Evolutionary conservation across 2,329 filamentous ascomycete species (phyloP), one percentile per base, ranked within the genome.

Genomic region (Zarea fungicola): DNA sequence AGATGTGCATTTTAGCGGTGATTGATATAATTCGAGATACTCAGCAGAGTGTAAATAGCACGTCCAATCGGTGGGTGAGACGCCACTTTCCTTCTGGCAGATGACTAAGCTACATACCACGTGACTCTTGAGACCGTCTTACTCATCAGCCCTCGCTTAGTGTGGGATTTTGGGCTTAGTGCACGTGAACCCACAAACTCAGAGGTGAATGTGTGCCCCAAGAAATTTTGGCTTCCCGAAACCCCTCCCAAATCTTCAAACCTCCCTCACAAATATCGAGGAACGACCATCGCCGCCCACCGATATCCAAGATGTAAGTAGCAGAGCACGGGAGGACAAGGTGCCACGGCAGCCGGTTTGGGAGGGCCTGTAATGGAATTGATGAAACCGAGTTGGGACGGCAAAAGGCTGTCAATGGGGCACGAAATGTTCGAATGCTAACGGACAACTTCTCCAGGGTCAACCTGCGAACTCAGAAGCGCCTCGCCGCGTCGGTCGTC

Each of bases 381-480:
- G 49, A 51, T 51, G 49, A 19, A 36, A 34, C n/a, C 50, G 50
- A 48, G 32, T 36, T 32, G 49, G 40, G 13, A n/a, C n/a, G n/a
- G 40, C 44, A 39, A 21, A 16, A 34, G 32, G 9, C 22, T 25
- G 29, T 36, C 16, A 25, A 49, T 26, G 21, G 21, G 14, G n/a
- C 16, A 11, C n/a, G 9, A 34, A 21, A 19, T 13, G 34, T 55
- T 55, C 55, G 58, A 54, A 42, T 51, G 31, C 52, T 52, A 54
- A 65, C 66, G 65, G 62, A 67, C 53, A 51, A 50, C 42, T 35
- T 54, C 53, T 54, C 58, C 73, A 99, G 93, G 93, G 91, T 96
- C 87, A 97, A 97, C 76, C 87, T 99, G 78, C 87, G 86, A 77
- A 97, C 93, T 76, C 95, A 99, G 85, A 99, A 99, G 87, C 92